These are phyloP conservation scores for Pseudozyma pruni DNA, from an alignment of 1,284 basidiomycete species.

Conservation along the genomic window DNA sequence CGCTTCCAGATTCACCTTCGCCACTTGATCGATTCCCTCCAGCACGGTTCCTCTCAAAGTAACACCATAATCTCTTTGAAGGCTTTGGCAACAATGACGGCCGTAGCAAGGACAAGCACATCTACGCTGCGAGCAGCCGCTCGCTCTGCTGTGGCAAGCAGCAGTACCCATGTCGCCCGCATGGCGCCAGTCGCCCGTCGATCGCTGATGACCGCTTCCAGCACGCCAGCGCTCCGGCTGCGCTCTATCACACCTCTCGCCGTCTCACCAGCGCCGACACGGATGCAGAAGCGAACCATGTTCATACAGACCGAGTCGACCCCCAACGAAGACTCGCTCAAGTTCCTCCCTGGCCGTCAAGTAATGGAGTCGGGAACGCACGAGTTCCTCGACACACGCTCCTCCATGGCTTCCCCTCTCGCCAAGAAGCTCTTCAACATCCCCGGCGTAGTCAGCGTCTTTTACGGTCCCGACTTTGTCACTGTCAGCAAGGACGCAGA, in stretches of 20 bases:
- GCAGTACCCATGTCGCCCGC: slow-evolving; percentile 7
- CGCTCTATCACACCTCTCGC: background rate
- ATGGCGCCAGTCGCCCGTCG: slow-evolving; percentile 6
- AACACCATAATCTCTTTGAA: slow-evolving; percentile 1
- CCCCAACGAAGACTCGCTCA: slow-evolving; percentile 95
- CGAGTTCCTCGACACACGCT: slow-evolving; percentile 84
- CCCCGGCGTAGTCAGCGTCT: slow-evolving; percentile 86
- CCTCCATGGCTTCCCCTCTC: slow-evolving; percentile 77
- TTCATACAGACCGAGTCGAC: slow-evolving; percentile 81
- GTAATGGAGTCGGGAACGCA: slow-evolving; percentile 86
- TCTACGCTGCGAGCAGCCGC: slow-evolving; percentile 14
- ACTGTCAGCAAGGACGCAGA: slow-evolving; percentile 92
- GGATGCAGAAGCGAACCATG: slow-evolving; percentile 50
- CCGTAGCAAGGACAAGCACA: slow-evolving; percentile 18
- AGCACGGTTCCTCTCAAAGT: background rate
- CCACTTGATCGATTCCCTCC: slow-evolving; percentile 11
- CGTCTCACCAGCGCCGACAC: background rate
- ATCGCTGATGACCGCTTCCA: slow-evolving; percentile 19
- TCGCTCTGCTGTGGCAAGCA: slow-evolving; percentile 9
- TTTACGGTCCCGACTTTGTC: slow-evolving; percentile 98
- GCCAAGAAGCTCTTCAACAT: slow-evolving; percentile 92
- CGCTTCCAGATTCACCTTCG: background rate
- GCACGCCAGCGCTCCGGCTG: slow-evolving; percentile 2
- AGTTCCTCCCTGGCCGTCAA: slow-evolving; percentile 91
- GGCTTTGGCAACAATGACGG: slow-evolving; percentile 13